Conservation (phyloP, 306 rosid species). For the Fragaria iinumae region DNA sequence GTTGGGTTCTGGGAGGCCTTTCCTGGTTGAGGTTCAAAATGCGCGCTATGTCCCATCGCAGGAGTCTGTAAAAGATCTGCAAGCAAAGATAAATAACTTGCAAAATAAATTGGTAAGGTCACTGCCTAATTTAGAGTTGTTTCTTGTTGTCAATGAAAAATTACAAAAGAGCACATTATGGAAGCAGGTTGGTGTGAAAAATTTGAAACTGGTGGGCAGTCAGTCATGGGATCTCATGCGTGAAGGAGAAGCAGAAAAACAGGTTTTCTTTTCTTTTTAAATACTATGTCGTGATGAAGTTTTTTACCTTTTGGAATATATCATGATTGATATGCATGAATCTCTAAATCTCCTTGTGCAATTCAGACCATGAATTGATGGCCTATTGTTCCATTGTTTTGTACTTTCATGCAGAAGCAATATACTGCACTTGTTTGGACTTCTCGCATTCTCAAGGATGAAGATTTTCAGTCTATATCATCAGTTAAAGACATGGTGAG, state of each 20-base stretch:
- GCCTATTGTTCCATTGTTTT: constrained; percentile 14
- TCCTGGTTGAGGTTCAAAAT: constrained; percentile 86
- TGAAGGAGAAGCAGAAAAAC: constrained; percentile 96
- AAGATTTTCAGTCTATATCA: constrained; percentile 51
- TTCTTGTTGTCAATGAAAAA: constrained; percentile 15
- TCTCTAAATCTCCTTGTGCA: not conserved
- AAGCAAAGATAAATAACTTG: constrained; percentile 50
- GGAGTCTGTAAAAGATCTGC: constrained; percentile 46
- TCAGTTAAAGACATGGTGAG: constrained; percentile 55
- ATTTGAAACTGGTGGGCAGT: constrained; percentile 71
- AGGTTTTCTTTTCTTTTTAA: constrained; percentile 46
- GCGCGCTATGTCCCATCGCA: constrained; percentile 58
- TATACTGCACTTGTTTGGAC: constrained; percentile 93
- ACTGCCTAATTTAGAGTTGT: constrained; percentile 15
- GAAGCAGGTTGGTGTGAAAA: constrained; percentile 71
- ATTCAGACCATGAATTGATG: constrained; percentile 3
- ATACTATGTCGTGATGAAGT: not conserved
- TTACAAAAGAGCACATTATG: constrained; percentile 19
- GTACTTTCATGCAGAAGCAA: constrained; percentile 60
- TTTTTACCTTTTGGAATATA: not conserved
- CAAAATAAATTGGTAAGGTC: constrained; percentile 71
- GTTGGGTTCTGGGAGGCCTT: constrained; percentile 95
- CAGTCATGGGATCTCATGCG: constrained; percentile 81
- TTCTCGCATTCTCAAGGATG: constrained; percentile 70
- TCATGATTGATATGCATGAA: not conserved